phyloP scores from a whole-genome alignment of 2,329 filamentous ascomycete species.

The Aureobasidium sp. region DNA sequence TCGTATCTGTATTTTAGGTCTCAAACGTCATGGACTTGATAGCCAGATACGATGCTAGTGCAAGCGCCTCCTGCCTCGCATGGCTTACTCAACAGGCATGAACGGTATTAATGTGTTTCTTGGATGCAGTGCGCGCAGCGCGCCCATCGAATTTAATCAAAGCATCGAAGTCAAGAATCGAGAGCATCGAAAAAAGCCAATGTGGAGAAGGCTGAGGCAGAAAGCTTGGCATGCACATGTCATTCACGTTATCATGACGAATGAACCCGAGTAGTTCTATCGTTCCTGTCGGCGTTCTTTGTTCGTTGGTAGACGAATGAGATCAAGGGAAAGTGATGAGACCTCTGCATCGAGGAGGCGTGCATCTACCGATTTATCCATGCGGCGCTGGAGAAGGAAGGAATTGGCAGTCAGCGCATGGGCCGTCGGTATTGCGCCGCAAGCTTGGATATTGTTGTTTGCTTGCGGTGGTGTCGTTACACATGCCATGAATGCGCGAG shows the following conservation, averaged over 20 bases:
- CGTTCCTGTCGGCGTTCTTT: too few relatives aligned
- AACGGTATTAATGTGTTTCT: not conserved
- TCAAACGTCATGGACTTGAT: too few relatives aligned
- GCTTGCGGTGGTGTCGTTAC: not conserved
- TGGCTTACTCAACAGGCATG: not conserved
- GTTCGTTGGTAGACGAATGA: not conserved
- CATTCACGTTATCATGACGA: not conserved
- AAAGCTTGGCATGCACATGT: slow-evolving; percentile 5
- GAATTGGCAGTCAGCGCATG: not conserved
- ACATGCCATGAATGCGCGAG: not conserved
- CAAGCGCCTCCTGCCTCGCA: too few relatives aligned
- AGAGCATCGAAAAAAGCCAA: not conserved
- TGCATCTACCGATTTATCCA: not conserved
- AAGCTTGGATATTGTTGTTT: not conserved
- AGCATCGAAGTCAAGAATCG: not conserved
- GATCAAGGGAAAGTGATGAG: not conserved
- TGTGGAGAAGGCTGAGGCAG: not conserved
- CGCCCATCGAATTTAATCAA: not conserved
- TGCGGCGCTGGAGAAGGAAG: not conserved
- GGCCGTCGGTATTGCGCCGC: not conserved
- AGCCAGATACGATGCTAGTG: too few relatives aligned
- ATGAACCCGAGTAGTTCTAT: not conserved
- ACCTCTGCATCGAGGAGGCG: not conserved
- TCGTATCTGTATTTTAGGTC: too few relatives aligned
- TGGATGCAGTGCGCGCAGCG: not conserved